A percentile compares a stretch with the other conserved stretches of the same genome.
These are phyloP conservation scores for Phytophthora brassicae DNA, from an alignment of 352 stramenopile genomes.

Conservation along the genomic window DNA sequence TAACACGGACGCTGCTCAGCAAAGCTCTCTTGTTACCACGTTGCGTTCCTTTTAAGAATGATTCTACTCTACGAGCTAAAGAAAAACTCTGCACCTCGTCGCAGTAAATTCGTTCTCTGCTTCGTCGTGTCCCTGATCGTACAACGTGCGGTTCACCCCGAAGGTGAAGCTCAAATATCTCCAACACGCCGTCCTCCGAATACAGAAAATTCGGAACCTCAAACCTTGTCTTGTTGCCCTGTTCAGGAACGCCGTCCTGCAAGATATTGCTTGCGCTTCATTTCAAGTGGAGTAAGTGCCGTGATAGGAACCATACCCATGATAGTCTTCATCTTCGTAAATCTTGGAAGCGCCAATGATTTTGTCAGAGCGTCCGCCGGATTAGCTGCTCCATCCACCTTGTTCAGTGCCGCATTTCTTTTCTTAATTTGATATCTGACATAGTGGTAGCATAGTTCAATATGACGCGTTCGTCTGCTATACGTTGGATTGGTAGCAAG, in stretches of 20 bases:
- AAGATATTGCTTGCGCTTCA: not conserved
- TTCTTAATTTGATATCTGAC: constrained; percentile 4
- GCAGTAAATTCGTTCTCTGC: not conserved
- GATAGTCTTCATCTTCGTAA: not conserved
- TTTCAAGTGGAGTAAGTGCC: not conserved
- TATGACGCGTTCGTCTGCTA: constrained; percentile 7
- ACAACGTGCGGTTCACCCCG: not conserved
- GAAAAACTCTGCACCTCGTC: not conserved
- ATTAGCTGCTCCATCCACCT: not conserved
- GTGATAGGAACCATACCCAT: not conserved
- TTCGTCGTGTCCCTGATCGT: not conserved
- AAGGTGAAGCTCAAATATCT: not conserved
- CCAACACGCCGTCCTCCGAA: not conserved
- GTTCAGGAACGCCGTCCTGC: not conserved
- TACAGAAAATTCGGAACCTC: not conserved
- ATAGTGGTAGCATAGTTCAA: constrained; percentile 2
- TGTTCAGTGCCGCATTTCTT: not conserved
- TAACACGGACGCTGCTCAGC: too few species aligned
- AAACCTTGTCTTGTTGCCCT: not conserved
- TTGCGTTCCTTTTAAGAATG: too few species aligned
- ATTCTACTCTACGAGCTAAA: not conserved
- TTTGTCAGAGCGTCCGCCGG: not conserved
- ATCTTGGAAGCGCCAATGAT: not conserved
- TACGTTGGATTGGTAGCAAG: constrained; percentile 3
- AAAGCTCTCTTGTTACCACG: too few species aligned